Conservation (phyloP, 768 basidiomycete genomes). For the Russula brevipes region DNA sequence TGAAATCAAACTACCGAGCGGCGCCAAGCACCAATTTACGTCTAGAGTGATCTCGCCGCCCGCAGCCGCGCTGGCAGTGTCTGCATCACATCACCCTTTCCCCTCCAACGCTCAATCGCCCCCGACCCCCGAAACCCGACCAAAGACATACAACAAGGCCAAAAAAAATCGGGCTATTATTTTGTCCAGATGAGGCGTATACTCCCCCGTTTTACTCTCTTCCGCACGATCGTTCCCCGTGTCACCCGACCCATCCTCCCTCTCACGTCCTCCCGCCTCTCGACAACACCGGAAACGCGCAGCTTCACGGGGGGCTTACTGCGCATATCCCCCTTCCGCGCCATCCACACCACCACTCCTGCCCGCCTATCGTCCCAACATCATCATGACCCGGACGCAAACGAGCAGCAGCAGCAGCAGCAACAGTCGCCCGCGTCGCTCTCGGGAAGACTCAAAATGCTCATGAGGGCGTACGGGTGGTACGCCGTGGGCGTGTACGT, state of each 20-base stretch:
- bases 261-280: constrained; percentile 37
- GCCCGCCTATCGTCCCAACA: constrained; percentile 40
- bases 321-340: constrained; percentile 37
- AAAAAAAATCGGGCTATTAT: not conserved
- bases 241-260: constrained; percentile 45
- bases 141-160: too few species aligned
- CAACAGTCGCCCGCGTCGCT: constrained; percentile 41
- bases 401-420: constrained; percentile 29
- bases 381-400: constrained; percentile 30
- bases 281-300: constrained; percentile 31
- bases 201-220: constrained; percentile 42
- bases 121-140: too few species aligned
- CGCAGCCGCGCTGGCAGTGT: too few species aligned
- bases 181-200: constrained; percentile 27
- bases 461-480: constrained; percentile 92
- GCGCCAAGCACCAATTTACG: too few species aligned
- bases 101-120: too few species aligned
- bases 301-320: constrained; percentile 31
- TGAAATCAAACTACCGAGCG: too few species aligned
- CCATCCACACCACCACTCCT: constrained; percentile 47
- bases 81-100: too few species aligned
- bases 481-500: constrained; percentile 91
- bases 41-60: too few species aligned
- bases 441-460: constrained; percentile 67
- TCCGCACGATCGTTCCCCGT: constrained; percentile 44